Percentiles rank a stretch among this genome's conserved stretches.
These are phyloP conservation scores for Coemansia sp. DNA, from an alignment of 371 early-diverging fungal genomes.

Conservation along the genomic window DNA sequence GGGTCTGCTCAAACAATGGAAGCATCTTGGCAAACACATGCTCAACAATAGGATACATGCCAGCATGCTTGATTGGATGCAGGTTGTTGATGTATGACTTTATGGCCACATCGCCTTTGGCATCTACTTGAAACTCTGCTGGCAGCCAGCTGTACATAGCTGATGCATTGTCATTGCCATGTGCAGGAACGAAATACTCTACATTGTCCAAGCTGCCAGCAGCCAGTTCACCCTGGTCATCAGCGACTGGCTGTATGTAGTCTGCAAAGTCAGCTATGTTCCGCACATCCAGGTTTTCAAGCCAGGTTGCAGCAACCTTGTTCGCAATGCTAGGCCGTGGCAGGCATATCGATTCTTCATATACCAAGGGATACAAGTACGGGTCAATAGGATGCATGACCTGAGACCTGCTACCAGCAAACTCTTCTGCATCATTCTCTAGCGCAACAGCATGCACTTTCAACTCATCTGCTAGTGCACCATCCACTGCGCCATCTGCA, in stretches of 20 bases:
- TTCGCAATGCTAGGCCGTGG: conserved; percentile 3
- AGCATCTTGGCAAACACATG: conserved; percentile 46
- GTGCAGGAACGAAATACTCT: background rate
- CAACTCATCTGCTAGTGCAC: conserved; percentile 18
- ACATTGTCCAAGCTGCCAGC: background rate
- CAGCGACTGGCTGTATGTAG: no score
- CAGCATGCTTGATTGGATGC: conserved; percentile 51
- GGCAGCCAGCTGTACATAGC: conserved; percentile 59
- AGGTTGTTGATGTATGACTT: conserved; percentile 63
- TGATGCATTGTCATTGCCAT: no score
- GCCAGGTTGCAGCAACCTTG: conserved; percentile 14
- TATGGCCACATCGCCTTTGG: conserved; percentile 39
- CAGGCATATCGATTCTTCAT: conserved; percentile 16
- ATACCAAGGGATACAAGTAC: conserved; percentile 55
- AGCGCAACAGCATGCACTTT: conserved; percentile 37
- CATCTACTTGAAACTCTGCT: conserved; percentile 52
- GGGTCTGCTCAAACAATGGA: conserved; percentile 47
- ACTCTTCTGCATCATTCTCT: conserved; percentile 45
- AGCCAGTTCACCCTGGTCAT: no score
- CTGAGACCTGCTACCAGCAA: conserved; percentile 55
- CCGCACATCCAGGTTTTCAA: conserved; percentile 6
- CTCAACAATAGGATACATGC: conserved; percentile 50
- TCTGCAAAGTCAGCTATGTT: background rate
- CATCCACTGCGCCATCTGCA: conserved; percentile 44
- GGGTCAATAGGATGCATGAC: conserved; percentile 65